Percentiles rank a stretch among this genome's conserved stretches.
Evolutionary conservation across 352 stramenopile genomes (phyloP).

Genomic region (Discostella stelligera): DNA sequence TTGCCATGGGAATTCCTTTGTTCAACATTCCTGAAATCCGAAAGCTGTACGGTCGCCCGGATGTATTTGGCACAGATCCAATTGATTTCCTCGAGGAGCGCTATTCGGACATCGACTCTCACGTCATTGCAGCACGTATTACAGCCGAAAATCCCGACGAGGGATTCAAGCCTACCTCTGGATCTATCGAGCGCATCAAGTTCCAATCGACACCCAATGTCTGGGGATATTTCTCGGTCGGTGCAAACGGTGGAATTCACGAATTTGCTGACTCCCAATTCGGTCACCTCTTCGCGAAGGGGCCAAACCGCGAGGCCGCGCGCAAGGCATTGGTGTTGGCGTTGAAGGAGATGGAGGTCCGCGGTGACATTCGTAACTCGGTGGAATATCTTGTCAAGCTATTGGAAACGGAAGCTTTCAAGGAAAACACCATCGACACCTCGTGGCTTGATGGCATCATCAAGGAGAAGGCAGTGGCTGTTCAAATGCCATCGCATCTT

Average conservation of each 20-base stretch:
- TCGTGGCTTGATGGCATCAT: conserved; percentile 99
- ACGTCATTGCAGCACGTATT: conserved; percentile 98
- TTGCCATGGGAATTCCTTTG: conserved; percentile 99
- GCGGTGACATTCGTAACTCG: conserved; percentile 99
- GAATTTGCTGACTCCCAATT: conserved; percentile 99
- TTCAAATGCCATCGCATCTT: conserved; percentile 73
- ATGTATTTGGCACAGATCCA: conserved; percentile 87
- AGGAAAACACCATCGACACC: conserved; percentile 98
- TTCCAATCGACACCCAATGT: conserved; percentile 98
- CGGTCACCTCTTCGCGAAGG: conserved; percentile 99
- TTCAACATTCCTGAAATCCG: conserved; percentile 97
- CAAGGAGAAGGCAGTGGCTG: conserved; percentile 86
- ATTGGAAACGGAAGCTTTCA: conserved; percentile 98
- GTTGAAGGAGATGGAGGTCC: conserved; percentile 96
- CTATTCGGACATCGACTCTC: conserved; percentile 81
- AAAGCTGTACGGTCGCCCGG: conserved; percentile 90
- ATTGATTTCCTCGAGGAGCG: conserved; percentile 96
- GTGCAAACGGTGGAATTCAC: conserved; percentile 98
- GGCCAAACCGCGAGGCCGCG: conserved; percentile 93
- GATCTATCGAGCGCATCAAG: conserved; percentile 98
- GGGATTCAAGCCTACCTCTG: conserved; percentile 98
- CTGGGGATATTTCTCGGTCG: conserved; percentile 99
- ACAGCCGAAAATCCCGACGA: conserved; percentile 99
- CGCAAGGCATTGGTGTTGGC: conserved; percentile 98
- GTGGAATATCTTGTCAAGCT: conserved; percentile 99